Evolutionary conservation across 2,329 filamentous ascomycete species (phyloP), one percentile per base, ranked within the genome.

Genomic region (Stemphylium beticola): DNA sequence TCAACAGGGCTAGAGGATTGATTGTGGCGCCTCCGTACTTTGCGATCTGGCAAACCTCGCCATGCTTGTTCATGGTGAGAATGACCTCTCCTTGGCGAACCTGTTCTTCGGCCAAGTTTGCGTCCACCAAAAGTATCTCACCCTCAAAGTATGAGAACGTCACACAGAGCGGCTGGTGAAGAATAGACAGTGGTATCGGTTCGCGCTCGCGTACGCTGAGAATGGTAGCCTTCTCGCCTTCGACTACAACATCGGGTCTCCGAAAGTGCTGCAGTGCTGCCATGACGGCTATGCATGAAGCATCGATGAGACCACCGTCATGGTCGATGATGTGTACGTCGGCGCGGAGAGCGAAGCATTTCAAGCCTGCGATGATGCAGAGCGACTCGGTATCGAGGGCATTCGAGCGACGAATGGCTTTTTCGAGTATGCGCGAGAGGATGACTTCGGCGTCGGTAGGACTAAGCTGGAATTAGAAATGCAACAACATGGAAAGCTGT

Each of bases 311-410:
- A 65, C 93, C 93, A 48, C 95, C 95, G 73, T 98, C 93, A 72
- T 93, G 91, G 45, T 92, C 89, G 40, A 98, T 83, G 41, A 98
- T 87, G 76, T 99, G 95, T 18, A 98, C 85, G 74, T 98, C 93
- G 17, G 91, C 93, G 53, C 93, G 87, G 59, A 99, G 83, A 57
- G 89, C 89, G 87, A 95, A 99, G 79, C 91, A 95, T 76, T 96
- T 96, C 56, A 90, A 83, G 7, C 91, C 93, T 10, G 95, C 92
- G 24, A 97, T 83, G 18, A 99, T 91, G 76, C 95, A 99, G 39
- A 99, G 84, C 4, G 93, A 96, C 77, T 99, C 95, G 31, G 93
- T 96, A 75, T 98, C 93, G 36, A 99, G 85, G 6, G 95, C 93
- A 65, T 90, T 90, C 1, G 93, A 96, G 56, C 95, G 88, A 37